A percentile compares a stretch with the other conserved stretches of the same genome.
phyloP scores from a whole-genome alignment of 768 basidiomycete species.

The Boletus fagicola region DNA sequence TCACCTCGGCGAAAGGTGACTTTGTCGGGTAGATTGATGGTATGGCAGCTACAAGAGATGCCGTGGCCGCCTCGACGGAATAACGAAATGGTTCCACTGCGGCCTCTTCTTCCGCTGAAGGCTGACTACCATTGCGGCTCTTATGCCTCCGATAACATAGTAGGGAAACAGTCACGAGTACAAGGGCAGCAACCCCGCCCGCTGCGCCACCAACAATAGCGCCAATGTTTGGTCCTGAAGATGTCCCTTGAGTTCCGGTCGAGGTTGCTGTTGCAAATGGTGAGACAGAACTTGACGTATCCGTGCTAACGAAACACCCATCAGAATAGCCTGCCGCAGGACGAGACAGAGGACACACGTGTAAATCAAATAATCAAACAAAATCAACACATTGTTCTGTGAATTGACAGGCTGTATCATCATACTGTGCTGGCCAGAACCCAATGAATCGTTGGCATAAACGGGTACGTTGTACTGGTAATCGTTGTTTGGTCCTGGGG shows the following conservation, averaged over 20 bases:
- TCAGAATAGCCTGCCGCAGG: not conserved
- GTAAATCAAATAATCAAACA: constrained; percentile 18
- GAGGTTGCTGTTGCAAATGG: not conserved
- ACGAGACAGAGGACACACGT: not conserved
- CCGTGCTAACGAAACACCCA: not conserved
- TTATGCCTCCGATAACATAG: constrained; percentile 6
- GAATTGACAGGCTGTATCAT: constrained; percentile 5
- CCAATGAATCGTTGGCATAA: not conserved
- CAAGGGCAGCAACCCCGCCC: not conserved
- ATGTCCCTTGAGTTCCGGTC: not conserved
- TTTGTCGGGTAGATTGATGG: too few relatives aligned
- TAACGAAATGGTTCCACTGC: constrained; percentile 5
- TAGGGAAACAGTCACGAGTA: not conserved
- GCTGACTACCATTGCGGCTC: not conserved
- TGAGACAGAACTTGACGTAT: not conserved
- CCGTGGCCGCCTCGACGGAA: not conserved
- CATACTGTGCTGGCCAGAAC: constrained; percentile 8
- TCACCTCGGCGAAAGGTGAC: not conserved
- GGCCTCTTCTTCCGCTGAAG: not conserved
- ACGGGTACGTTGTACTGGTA: constrained; percentile 18
- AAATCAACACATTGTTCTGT: not conserved
- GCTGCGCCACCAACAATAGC: constrained; percentile 10
- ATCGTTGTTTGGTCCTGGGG: not conserved
- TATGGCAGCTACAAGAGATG: not conserved
- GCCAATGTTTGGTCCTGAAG: not conserved